Evolutionary conservation across 768 basidiomycete genomes (phyloP), one percentile per base, ranked within the genome.

Genomic region (Nidularia sp.): DNA sequence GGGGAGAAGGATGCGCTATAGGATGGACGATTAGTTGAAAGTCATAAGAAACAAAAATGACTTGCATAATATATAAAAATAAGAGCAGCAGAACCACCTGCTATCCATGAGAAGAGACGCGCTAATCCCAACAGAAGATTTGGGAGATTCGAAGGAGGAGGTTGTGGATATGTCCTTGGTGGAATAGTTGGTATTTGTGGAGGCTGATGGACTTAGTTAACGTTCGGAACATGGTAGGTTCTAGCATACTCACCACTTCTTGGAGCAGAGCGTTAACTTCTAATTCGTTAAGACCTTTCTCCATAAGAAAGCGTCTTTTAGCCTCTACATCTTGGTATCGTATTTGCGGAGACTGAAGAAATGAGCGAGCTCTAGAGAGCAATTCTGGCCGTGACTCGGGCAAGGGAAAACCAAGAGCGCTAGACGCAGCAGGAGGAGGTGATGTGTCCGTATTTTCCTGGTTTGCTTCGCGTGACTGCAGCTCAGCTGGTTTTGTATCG

Each of bases 161-260:
- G 78, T 54, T 78, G 80, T 3, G 88, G 88, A 59, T 91, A 91
- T 46, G 84, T 83, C 57, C 86, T 78, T 0, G 88, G 86, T 15
- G 88, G 88, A 34, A 91, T 66, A 4, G 65, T 52, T 6, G 85
- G 87, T n/a, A 63, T 52, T 51, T 66, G 66, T 22, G 57, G 59
- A 13, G 70, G 64, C 72, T 75, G 42, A n/a, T 44, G 42, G 13
- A 9, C 25, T 18, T 18, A 18, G 18, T 18, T 18, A 18, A 18
- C 18, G 18, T 18, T 18, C 18, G 18, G 18, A 18, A 1, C 18
- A 45, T 45, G 12, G 18, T 44, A 44, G 8, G n/a, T 12, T n/a
- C n/a, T n/a, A 6, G 33, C n/a, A 34, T 7, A 64, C 78, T 44
- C 57, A 89, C 88, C 59, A 75, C 49, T 56, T 84, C 81, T 42